Evolutionary conservation across 176 grass and related monocot genomes (phyloP).

Genomic region (Musa schizocarpa): DNA sequence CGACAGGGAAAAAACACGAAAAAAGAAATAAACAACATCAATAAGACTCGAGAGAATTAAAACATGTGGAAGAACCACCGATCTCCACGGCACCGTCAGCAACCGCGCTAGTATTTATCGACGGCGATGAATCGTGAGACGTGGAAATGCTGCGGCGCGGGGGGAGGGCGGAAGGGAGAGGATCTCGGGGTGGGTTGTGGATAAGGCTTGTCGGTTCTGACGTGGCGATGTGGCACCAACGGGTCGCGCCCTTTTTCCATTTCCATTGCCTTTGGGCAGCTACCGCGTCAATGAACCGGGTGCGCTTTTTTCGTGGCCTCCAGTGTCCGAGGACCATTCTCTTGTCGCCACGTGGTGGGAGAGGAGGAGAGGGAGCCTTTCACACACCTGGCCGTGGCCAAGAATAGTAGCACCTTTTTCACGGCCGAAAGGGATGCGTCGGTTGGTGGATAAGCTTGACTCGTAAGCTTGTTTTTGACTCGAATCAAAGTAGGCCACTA

Average conservation of each 20-base stretch:
- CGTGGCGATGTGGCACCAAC: neutral
- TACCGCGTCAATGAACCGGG: neutral
- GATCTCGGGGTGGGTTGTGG: neutral
- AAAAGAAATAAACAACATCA: neutral
- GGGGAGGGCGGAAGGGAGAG: neutral
- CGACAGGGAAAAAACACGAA: neutral
- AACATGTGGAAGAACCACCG: too few relatives aligned
- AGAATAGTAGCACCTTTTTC: too few relatives aligned
- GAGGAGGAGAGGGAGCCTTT: too few relatives aligned
- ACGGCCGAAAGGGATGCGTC: too few relatives aligned
- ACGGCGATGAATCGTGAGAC: neutral
- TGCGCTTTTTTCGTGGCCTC: neutral
- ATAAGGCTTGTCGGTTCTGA: neutral
- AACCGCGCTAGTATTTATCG: too few relatives aligned
- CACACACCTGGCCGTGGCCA: too few relatives aligned
- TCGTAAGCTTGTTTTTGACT: too few relatives aligned
- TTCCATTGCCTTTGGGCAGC: neutral
- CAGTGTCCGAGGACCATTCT: neutral
- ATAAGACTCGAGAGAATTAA: too few relatives aligned
- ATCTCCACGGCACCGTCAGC: too few relatives aligned
- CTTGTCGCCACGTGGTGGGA: neutral
- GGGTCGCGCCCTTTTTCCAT: neutral
- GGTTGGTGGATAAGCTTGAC: too few relatives aligned
- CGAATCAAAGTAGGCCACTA: too few relatives aligned
- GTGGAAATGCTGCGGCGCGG: neutral